Evolutionary conservation across 1,284 basidiomycete species (phyloP), one percentile per base, ranked within the genome.

Genomic region (Kwoniella shivajii): DNA sequence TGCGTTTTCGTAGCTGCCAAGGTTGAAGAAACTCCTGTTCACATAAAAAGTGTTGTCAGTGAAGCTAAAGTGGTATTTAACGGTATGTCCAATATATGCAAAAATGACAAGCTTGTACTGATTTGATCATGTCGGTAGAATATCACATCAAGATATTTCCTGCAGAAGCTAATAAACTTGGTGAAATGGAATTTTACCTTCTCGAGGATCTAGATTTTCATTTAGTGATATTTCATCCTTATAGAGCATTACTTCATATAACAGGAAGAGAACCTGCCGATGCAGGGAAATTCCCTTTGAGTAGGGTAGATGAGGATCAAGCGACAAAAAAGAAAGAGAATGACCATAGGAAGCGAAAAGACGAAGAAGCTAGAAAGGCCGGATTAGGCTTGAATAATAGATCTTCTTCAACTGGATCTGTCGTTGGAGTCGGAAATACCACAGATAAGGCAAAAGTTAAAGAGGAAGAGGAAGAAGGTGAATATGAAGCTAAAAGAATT

Each of bases 111-210:
- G n/a, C n/a, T n/a, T n/a, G n/a, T 46, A 24, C 22, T 29, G 13
- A 22, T 84, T n/a, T n/a, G n/a, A n/a, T n/a, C n/a, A n/a, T n/a
- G n/a, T n/a, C n/a, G n/a, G n/a, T n/a, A 67, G 84, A 84, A 31
- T 88, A 88, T 65, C 84, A 83, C 14, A 80, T 88, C 68, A 88
- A 89, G 70, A 79, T 84, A 31, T 92, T 95, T 68, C 86, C 90
- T 0, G 84, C 86, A 0, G 92, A 97, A 71, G 87, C 92, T 65
- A 84, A 87, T n/a, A 92, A 91, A 70, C 80, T 99, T 5, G 95
- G 94, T 4, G 94, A 98, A 76, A 97, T 97, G 94, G 95, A 98
- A 76, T 98, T 98, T 79, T 98, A 97, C 78, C 85, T 99, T 13
- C 85, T 99, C 20, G 92, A 92, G 69, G 95, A 99, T 74, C 84